These are phyloP conservation scores for Astrephomene gubernaculifera DNA, from an alignment of 139 green algal genomes.

Conservation along the genomic window DNA sequence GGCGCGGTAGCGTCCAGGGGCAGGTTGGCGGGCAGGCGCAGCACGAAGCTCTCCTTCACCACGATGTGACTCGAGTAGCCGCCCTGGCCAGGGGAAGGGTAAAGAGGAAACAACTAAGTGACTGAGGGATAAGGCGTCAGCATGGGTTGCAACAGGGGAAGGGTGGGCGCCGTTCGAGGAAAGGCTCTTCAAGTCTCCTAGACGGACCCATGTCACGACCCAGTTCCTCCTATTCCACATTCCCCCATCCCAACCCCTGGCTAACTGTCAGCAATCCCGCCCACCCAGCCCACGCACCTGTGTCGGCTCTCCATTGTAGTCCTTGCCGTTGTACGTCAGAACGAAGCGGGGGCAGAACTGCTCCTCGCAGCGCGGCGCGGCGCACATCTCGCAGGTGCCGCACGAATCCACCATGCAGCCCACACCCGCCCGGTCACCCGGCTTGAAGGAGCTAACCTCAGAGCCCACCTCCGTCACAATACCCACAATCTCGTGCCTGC, in stretches of 20 bases:
- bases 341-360: conserved; percentile 60
- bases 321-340: conserved; percentile 79
- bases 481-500: conserved; percentile 88
- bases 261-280: too few relatives aligned
- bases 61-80: conserved; percentile 83
- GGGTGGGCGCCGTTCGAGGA: background rate
- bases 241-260: too few relatives aligned
- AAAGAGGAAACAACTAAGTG: too few relatives aligned
- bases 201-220: too few relatives aligned
- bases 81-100: conserved; percentile 65
- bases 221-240: too few relatives aligned
- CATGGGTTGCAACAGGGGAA: background rate
- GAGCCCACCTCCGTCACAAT: conserved; percentile 80
- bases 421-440: conserved; percentile 81
- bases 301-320: conserved; percentile 58
- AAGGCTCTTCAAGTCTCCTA: background rate
- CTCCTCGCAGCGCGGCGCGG: conserved; percentile 40
- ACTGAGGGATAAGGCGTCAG: background rate
- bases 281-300: conserved; percentile 3
- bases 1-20: conserved; percentile 70
- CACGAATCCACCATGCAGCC: conserved; percentile 86
- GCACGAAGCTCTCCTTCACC: conserved; percentile 62
- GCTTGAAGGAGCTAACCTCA: conserved; percentile 73
- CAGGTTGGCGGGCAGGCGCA: conserved; percentile 74
- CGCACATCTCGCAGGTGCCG: conserved; percentile 53